phyloP scores from a whole-genome alignment of 2,329 filamentous ascomycete species.

The Diaporthe caulivora region DNA sequence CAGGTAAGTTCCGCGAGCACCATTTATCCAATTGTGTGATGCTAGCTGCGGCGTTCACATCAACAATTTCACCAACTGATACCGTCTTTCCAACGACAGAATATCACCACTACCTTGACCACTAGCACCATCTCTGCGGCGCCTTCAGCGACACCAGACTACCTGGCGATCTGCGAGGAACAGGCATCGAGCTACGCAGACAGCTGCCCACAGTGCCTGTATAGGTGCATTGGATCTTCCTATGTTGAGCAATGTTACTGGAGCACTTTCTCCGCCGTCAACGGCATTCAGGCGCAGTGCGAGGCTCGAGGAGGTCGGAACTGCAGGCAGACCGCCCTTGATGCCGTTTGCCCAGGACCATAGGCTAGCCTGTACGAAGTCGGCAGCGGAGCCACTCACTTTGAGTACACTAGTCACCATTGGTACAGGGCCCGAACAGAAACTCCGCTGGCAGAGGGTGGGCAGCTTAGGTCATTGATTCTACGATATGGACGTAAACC shows the following conservation, averaged over 20 bases:
- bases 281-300: conserved; percentile 29
- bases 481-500: no score
- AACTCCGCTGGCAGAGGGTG: no score
- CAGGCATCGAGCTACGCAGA: conserved; percentile 27
- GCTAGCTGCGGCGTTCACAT: not conserved
- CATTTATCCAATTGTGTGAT: no score
- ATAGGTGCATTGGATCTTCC: conserved; percentile 1
- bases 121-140: conserved; percentile 20
- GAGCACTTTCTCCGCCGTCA: conserved; percentile 32
- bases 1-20: conserved; percentile 31
- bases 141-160: conserved; percentile 33
- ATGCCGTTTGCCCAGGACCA: conserved; percentile 23
- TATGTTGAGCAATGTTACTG: conserved; percentile 33
- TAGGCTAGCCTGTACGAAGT: not conserved
- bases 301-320: conserved; percentile 24
- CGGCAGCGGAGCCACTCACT: not conserved
- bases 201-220: conserved; percentile 36
- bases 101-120: not conserved
- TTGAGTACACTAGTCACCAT: not conserved
- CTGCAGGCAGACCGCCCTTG: conserved; percentile 25
- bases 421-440: not conserved
- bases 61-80: not conserved
- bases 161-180: conserved; percentile 33
- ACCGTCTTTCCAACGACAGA: not conserved
- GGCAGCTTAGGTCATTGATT: no score